Evolutionary conservation across 345 rosid species (phyloP).

Genomic region (Theobroma cacao): DNA sequence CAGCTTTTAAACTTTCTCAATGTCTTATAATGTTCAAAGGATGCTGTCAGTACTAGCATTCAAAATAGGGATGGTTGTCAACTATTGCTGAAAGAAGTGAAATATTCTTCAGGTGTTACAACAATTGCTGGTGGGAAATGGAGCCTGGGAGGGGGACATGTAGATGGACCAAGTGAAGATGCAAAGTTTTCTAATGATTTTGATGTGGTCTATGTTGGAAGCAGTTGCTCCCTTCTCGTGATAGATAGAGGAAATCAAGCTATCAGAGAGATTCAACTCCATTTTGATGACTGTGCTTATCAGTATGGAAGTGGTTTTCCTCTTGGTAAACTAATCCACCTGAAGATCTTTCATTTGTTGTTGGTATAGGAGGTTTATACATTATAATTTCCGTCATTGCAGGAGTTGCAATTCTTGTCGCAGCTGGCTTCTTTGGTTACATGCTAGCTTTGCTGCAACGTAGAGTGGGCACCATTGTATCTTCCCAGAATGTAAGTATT

Average conservation of each 20-base stretch:
- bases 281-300: slow-evolving; percentile 97
- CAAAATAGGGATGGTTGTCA: slow-evolving; percentile 10
- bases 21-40: neutral
- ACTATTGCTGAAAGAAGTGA: slow-evolving; percentile 9
- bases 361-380: neutral
- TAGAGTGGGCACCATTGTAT: slow-evolving; percentile 65
- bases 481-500: slow-evolving; percentile 62
- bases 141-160: slow-evolving; percentile 75
- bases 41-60: neutral
- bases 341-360: neutral
- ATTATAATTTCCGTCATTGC: slow-evolving; percentile 29
- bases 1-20: neutral
- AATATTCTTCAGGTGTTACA: slow-evolving; percentile 64
- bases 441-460: slow-evolving; percentile 93
- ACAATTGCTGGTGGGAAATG: slow-evolving; percentile 98
- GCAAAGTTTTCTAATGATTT: slow-evolving; percentile 95
- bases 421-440: slow-evolving; percentile 93
- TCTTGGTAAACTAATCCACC: slow-evolving; percentile 47
- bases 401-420: slow-evolving; percentile 94
- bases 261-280: slow-evolving; percentile 94
- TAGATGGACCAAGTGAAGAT: slow-evolving; percentile 98
- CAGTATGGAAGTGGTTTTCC: slow-evolving; percentile 96
- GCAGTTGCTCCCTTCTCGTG: slow-evolving; percentile 94
- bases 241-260: slow-evolving; percentile 94
- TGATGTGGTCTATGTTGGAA: slow-evolving; percentile 92